Conservation (phyloP, 192 early-diverging fungal species). For the Haplosporangium gracile region DNA sequence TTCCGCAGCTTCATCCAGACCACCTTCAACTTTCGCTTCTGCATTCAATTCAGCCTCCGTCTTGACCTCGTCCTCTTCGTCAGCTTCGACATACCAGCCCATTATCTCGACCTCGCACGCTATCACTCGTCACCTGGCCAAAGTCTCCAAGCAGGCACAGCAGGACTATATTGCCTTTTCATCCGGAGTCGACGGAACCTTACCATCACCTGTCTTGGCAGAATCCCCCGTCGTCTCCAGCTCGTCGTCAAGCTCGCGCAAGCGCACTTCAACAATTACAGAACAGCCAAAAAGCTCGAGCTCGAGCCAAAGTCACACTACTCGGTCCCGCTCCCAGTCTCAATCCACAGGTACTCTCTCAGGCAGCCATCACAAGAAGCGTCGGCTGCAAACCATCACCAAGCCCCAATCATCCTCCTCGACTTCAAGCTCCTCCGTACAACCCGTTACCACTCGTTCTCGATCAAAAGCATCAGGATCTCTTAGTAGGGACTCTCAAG, state of each 20-base stretch:
- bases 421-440: neutral
- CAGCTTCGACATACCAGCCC: neutral
- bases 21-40: neutral
- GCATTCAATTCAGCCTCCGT: neutral
- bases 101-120: slow-evolving; percentile 22
- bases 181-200: slow-evolving; percentile 42
- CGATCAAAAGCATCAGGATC: slow-evolving; percentile 18
- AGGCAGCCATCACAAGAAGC: slow-evolving; percentile 16
- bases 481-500: slow-evolving; percentile 13
- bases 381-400: slow-evolving; percentile 9
- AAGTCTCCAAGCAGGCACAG: slow-evolving; percentile 31
- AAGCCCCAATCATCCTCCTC: neutral
- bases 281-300: slow-evolving; percentile 10
- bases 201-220: neutral
- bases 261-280: slow-evolving; percentile 16
- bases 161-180: slow-evolving; percentile 45
- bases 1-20: slow-evolving; percentile 5
- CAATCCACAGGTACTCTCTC: neutral
- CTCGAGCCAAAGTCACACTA: neutral
- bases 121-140: slow-evolving; percentile 43
- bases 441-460: slow-evolving; percentile 17
- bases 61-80: slow-evolving; percentile 2
- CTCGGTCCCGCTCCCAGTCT: neutral
- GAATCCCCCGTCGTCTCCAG: slow-evolving; percentile 2
- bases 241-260: slow-evolving; percentile 18